Evolutionary conservation across 371 early-diverging fungal species (phyloP), one percentile per base, ranked within the genome.

Genomic region (Mucor racemosus): DNA sequence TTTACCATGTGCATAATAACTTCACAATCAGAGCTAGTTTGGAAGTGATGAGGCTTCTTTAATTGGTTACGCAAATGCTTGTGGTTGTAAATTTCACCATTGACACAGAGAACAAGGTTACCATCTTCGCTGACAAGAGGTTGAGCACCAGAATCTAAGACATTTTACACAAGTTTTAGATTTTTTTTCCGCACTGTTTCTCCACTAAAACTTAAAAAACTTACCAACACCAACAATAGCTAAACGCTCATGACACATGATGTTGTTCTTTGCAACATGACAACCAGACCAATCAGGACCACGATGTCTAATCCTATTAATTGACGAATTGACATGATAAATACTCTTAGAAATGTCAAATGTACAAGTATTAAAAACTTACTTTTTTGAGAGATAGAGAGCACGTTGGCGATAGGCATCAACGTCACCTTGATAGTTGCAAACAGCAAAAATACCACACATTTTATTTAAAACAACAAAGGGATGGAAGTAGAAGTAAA

Each of bases 1-100:
- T 87, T 73, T 87, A 96, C 96, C 86, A 95, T 76, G 74, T 94
- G 93, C 76, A 98, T 80, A 61, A 98, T 96, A 62, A 96, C 90
- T 79, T 98, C 97, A 85, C 98, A 98, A 79, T 98, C 98, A 62
- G 97, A 96, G 71, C 93, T 91, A 59, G 98, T 97, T 85, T 93
- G 90, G 88, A 97, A 97, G 57, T 79, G 82, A 67, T 79, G 84
- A 54, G 73, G 68, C 72, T 76, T 70, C 84, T 93, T 93, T 68
- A 97, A 83, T 68, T 78, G 67, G 71, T 88, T 86, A 66, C 92
- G 87, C 35, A 98, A 88, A 31, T 87, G 82, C 73, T 91, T 90
- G 83, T 98, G 96, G 92, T 98, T 98, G 86, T 98, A 98, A 78
- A 98, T 98, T 80, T 98, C 98, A 63, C 97, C 98, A 82, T 98